A percentile compares a stretch with the other conserved stretches of the same genome.
These are phyloP conservation scores for Linnemannia hyalina DNA, from an alignment of 192 early-diverging fungal genomes.

Conservation along the genomic window DNA sequence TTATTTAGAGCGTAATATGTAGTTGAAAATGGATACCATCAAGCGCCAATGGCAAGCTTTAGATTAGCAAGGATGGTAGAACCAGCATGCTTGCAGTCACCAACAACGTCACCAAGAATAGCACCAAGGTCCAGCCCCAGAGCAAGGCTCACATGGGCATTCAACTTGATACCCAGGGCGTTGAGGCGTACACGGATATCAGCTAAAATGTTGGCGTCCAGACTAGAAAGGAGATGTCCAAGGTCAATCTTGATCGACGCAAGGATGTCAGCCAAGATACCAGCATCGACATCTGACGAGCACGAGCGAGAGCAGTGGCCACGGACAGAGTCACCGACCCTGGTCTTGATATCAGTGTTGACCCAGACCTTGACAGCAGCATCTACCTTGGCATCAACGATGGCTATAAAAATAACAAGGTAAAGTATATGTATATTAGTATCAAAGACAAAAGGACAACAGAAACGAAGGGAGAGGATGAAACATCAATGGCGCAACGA, in stretches of 20 bases:
- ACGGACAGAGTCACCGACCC: constrained; percentile 4
- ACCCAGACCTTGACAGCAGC: constrained; percentile 24
- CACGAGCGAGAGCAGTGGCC: constrained; percentile 12
- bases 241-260: constrained; percentile 18
- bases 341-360: constrained; percentile 16
- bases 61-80: background rate
- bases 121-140: constrained; percentile 16
- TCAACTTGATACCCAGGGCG: constrained; percentile 7
- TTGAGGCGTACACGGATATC: constrained; percentile 18
- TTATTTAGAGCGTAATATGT: background rate
- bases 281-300: constrained; percentile 6
- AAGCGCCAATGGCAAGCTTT: background rate
- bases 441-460: background rate
- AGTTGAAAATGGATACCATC: background rate
- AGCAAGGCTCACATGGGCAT: constrained; percentile 15
- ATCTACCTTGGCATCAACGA: constrained; percentile 24
- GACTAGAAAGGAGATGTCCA: constrained; percentile 5
- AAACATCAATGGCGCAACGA: background rate
- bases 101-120: constrained; percentile 8
- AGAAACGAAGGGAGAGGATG: background rate
- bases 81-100: constrained; percentile 9
- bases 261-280: constrained; percentile 17
- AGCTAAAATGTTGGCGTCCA: constrained; percentile 21
- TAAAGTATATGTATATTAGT: background rate
- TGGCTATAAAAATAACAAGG: background rate